Evolutionary conservation across 1,284 basidiomycete species (phyloP), one percentile per base, ranked within the genome.

Genomic region (Moesziomyces sp.): DNA sequence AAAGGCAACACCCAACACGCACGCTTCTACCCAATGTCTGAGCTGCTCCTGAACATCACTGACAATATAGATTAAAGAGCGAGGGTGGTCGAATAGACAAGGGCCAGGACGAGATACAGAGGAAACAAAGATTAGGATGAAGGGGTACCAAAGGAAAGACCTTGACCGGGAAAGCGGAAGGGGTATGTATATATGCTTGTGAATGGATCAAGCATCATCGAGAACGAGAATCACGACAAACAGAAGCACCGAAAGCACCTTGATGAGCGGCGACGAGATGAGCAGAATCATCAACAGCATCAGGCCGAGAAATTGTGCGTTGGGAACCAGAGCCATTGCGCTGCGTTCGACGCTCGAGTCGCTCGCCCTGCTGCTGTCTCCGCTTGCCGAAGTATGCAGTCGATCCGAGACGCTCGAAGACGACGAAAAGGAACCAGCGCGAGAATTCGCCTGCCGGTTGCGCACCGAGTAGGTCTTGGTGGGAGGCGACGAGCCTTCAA

Each of bases 251-350:
- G 70, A 73, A n/a, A 73, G 53, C 18, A 73, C 24, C 51, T 73
- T 73, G 53, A 73, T 73, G 30, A 73, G 60, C 0, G 70, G 64
- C 6, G 70, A 73, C 18, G 70, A 73, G 50, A 73, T 62, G 46
- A 73, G 60, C 28, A 73, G 30, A 14, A 73, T 62, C 59, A 73
- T 47, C 24, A 73, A 56, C 43, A 73, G 60, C 56, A 72, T 55
- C 33, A 73, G 44, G 3, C 56, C 64, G 35, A 63, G 46, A 45
- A 63, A 73, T 13, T 73, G 64, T 6, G 64, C 64, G 24, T 73
- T 73, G 4, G 70, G 70, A 1, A 46, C 48, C 16, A 67, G 18
- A 23, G 60, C 38, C 33, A 38, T 23, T 11, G 38, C 43, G 21
- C 24, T 26, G 24, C 11, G 23, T 2, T 43, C 45, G 14, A 18